phyloP scores from a whole-genome alignment of 1,284 basidiomycete species.

The Ustanciosporium gigantosporum region DNA sequence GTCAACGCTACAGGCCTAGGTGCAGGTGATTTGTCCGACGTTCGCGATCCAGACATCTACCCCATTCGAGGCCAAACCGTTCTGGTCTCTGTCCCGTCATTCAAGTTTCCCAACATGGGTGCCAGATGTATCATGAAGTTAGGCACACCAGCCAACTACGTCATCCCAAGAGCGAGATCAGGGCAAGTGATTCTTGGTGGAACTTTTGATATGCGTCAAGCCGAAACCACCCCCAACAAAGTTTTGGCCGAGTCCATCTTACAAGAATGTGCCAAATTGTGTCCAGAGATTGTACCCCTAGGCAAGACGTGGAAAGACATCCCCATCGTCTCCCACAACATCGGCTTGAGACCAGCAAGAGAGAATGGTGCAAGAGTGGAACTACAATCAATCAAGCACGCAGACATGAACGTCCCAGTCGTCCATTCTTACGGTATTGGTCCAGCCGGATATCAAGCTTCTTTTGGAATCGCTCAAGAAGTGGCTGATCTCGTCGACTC shows the following conservation, averaged over 20 bases:
- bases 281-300: slow-evolving; percentile 40
- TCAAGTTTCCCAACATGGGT: slow-evolving; percentile 3
- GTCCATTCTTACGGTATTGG: slow-evolving; percentile 53
- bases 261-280: slow-evolving; percentile 56
- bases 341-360: slow-evolving; percentile 45
- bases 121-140: slow-evolving; percentile 44
- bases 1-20: slow-evolving; percentile 65
- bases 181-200: slow-evolving; percentile 67
- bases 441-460: slow-evolving; percentile 53
- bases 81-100: slow-evolving; percentile 71
- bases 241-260: slow-evolving; percentile 64
- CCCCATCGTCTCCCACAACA: slow-evolving; percentile 39
- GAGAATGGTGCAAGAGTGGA: slow-evolving; percentile 45
- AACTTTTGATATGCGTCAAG: slow-evolving; percentile 63
- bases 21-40: slow-evolving; percentile 41
- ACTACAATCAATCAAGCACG: slow-evolving; percentile 6
- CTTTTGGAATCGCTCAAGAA: slow-evolving; percentile 54
- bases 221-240: slow-evolving; percentile 60
- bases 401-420: slow-evolving; percentile 12
- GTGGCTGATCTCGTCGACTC: slow-evolving; percentile 40
- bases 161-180: slow-evolving; percentile 66
- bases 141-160: slow-evolving; percentile 61
- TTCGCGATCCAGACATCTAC: slow-evolving; percentile 74
- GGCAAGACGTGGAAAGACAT: slow-evolving; percentile 38
- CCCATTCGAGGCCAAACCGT: slow-evolving; percentile 87